Conservation (phyloP, 2,329 filamentous ascomycete species). For the Calonectria pseudoreteaudii region DNA sequence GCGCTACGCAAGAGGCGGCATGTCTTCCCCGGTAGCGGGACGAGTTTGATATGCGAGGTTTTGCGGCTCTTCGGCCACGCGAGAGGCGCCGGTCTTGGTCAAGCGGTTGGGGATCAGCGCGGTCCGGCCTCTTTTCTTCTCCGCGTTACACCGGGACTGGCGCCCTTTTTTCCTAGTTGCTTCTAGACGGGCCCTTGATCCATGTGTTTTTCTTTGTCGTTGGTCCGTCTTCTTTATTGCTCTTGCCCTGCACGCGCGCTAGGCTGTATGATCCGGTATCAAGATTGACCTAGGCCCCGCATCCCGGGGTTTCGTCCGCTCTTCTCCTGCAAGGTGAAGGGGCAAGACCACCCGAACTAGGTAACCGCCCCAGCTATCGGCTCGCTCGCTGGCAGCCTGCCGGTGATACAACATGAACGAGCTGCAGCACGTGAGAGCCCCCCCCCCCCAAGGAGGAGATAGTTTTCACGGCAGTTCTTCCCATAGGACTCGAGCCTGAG, state of each 20-base stretch:
- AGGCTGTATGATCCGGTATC: not conserved
- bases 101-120: not conserved
- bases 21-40: slow-evolving; percentile 1
- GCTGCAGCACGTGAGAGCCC: not conserved
- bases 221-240: not conserved
- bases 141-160: not conserved
- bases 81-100: not conserved
- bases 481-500: not conserved
- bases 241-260: not conserved
- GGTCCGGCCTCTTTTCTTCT: not conserved
- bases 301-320: not conserved
- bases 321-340: not conserved
- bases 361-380: not conserved
- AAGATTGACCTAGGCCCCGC: not conserved
- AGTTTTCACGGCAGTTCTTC: not conserved
- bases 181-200: not conserved
- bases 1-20: not conserved
- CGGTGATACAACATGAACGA: not conserved
- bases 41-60: not conserved
- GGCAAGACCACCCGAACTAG: not conserved
- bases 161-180: not conserved
- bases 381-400: not conserved
- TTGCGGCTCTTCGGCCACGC: not conserved
- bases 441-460: no score
- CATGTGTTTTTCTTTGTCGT: not conserved